Base-by-base conservation (phyloP, 257 asterid species). In the Rehmannia glutinosa region DNA sequence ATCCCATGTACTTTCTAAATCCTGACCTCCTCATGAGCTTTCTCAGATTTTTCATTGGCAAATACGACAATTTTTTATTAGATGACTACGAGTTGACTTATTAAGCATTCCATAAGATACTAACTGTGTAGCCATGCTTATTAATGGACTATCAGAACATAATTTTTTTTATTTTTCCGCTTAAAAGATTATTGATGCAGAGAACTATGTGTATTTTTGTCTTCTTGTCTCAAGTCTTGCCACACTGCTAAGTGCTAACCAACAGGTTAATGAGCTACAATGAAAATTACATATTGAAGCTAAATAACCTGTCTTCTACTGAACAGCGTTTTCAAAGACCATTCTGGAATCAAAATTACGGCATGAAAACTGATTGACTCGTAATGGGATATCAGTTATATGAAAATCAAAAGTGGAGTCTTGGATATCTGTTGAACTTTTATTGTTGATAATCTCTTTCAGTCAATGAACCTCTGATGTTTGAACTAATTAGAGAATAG, bases 161-260 rank as follows among this genome's bases (percentile, higher is more conserved):
- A 12, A 30, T 68, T 15, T 28, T 7, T 32, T 2, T n/a, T 28
- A 54, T 27, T 4, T 53, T 2, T 45, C 10, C 21, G 11, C 25
- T 23, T 25, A 20, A 36, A 17, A 57, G 20, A 33, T 21, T 59
- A 69, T 58, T 58, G 47, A 51, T 21, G 27, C 21, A 33, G 51
- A 69, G 17, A 56, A 45, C 19, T 68, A 24, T 17, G 2, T 19
- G 8, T 30, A n/a, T 15, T 43, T 33, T 68, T 64, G 59, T 46
- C 13, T 64, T 68, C 41, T 30, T 57, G 35, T 35, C 59, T 68
- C 50, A 19, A 32, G 46, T 68, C 54, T 53, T 25, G 45, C 32
- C 20, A 15, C 16, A 32, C n/a, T n/a, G n/a, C n/a, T n/a, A 0
- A 17, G 42, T 25, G 36, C 25, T 19, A 30, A 28, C 54, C 28